These are phyloP conservation scores for Gautieria morchelliformis DNA, from an alignment of 768 basidiomycete species.

Conservation along the genomic window DNA sequence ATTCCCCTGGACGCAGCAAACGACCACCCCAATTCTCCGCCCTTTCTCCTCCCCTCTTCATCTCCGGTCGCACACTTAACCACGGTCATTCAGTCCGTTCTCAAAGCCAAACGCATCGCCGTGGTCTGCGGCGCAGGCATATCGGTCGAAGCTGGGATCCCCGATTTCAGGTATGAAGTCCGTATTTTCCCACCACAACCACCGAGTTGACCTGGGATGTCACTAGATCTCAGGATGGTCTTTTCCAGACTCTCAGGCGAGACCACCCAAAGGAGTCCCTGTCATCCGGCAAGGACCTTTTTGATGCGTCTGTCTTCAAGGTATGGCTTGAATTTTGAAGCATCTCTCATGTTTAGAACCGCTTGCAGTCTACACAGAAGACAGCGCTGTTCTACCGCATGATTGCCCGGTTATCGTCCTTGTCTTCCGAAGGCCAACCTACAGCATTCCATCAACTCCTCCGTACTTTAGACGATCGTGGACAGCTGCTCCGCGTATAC, in stretches of 20 bases:
- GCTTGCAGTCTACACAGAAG: slow-evolving; percentile 55
- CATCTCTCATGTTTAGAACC: not conserved
- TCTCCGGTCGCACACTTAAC: slow-evolving; percentile 4
- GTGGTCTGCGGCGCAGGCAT: slow-evolving; percentile 86
- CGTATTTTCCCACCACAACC: no score
- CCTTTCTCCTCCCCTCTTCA: not conserved
- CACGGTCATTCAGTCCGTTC: slow-evolving; percentile 47
- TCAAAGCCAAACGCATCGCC: slow-evolving; percentile 77
- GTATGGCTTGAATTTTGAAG: slow-evolving; percentile 28
- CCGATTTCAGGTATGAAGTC: slow-evolving; percentile 68
- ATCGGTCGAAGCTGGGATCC: slow-evolving; percentile 80
- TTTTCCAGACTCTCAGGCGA: slow-evolving; percentile 38
- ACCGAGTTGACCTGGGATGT: no score
- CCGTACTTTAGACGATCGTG: slow-evolving; percentile 62
- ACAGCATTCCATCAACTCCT: slow-evolving; percentile 76
- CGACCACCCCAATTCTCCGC: slow-evolving; percentile 1
- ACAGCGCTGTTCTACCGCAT: slow-evolving; percentile 79
- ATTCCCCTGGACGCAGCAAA: not conserved
- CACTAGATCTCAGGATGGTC: slow-evolving; percentile 6
- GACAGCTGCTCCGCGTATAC: slow-evolving; percentile 75
- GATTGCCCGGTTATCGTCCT: slow-evolving; percentile 73
- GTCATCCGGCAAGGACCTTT: slow-evolving; percentile 76
- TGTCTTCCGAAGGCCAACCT: slow-evolving; percentile 63
- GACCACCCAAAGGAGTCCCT: slow-evolving; percentile 67
- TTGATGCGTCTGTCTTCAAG: slow-evolving; percentile 84